These are phyloP conservation scores for Termitomyces heimii DNA, from an alignment of 768 basidiomycete genomes.

Conservation along the genomic window DNA sequence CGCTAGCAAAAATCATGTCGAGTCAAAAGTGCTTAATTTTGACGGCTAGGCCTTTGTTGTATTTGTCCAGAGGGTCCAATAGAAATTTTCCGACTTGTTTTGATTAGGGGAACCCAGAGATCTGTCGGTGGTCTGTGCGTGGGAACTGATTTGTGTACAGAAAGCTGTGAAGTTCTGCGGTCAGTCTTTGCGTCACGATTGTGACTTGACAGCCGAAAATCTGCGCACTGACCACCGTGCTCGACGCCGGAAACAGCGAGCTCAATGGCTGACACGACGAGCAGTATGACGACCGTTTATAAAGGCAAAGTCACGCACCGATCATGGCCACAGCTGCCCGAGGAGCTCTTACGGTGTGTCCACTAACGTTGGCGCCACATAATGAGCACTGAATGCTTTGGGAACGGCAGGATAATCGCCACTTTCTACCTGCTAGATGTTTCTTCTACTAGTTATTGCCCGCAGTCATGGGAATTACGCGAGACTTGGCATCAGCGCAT, in stretches of 20 bases:
- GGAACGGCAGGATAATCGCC: conserved; percentile 41
- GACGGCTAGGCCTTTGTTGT: background rate
- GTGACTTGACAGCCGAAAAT: conserved; percentile 25
- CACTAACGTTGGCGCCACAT: conserved; percentile 21
- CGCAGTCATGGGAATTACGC: conserved; percentile 40
- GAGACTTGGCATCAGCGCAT: conserved; percentile 58
- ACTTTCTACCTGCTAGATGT: conserved; percentile 53
- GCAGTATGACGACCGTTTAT: conserved; percentile 26
- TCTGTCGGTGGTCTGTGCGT: conserved; percentile 32
- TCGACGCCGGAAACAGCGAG: conserved; percentile 17
- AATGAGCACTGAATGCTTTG: conserved; percentile 17
- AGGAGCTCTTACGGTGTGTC: conserved; percentile 55
- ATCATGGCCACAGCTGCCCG: conserved; percentile 58
- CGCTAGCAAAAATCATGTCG: background rate
- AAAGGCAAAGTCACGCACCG: conserved; percentile 53
- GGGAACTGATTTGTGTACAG: conserved; percentile 24
- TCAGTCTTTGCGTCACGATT: conserved; percentile 26
- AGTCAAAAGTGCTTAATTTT: background rate
- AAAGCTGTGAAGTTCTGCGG: conserved; percentile 23
- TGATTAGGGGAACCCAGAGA: background rate
- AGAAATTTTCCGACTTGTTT: background rate
- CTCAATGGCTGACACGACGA: conserved; percentile 20
- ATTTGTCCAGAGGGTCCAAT: no score
- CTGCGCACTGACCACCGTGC: conserved; percentile 37
- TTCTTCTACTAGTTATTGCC: conserved; percentile 37